Evolutionary conservation across 148 eudicot genomes (phyloP), one percentile per base, ranked within the genome.

Genomic region (Nepenthes mirabilis): DNA sequence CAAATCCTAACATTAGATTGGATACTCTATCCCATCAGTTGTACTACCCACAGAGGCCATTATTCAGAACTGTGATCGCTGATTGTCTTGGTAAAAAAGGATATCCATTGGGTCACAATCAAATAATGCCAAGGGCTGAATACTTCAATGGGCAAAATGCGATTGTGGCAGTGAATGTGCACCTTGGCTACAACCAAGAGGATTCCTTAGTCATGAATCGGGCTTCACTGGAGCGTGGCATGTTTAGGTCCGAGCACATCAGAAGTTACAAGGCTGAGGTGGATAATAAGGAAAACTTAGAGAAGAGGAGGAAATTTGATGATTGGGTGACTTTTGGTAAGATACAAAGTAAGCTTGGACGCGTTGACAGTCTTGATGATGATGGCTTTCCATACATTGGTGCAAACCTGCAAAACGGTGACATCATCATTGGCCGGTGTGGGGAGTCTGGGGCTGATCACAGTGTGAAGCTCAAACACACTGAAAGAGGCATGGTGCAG

Each of bases 191-290:
- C 57, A 93, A 93, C 69, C 98, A 93, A 72, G 98, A 93, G 72
- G 98, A 93, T 70, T 93, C 98, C 1, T 40, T 88, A 62, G 98
- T 93, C 11, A 93, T 93, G 98, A 93, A 88, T 56, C 77, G 91
- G 58, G 78, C 95, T 63, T 93, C 98, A 10, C n/a, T 88, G 58
- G 98, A 93, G 69, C 98, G 96, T 56, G 99, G 99, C 36, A 82
- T 93, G 99, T 93, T 93, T 47, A 74, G 99, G 11, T 70, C 96
- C 11, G 95, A 93, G 65, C 99, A 88, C 65, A 75, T 73, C 10
- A 79, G 99, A 67, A 93, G 91, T 62, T 93, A 84, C 61, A 93
- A 88, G 69, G 87, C 91, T 56, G 99, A 93, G 60, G 87, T 86
- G 14, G 89, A 86, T 34, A 82, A 86, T 57, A 77, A 76, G 69